A percentile compares a stretch with the other conserved stretches of the same genome.
These are phyloP conservation scores for Saccharomyces paradoxus DNA, from an alignment of 805 yeast species.

Conservation along the genomic window DNA sequence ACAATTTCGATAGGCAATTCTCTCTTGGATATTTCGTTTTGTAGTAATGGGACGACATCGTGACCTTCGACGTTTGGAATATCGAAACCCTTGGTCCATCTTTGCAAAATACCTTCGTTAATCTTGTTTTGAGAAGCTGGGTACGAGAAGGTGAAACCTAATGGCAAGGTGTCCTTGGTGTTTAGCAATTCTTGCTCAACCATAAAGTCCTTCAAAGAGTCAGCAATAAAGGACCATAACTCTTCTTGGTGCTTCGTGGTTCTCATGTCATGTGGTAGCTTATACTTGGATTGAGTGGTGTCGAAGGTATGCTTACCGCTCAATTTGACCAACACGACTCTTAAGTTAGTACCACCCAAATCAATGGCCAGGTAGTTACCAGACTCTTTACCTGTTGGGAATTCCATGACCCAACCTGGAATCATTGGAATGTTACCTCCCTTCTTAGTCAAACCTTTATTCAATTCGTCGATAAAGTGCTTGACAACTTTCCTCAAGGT, in stretches of 20 bases:
- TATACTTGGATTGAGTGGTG: constrained; percentile 77
- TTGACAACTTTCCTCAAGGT: constrained; percentile 58
- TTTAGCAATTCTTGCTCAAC: constrained; percentile 64
- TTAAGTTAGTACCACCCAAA: constrained; percentile 93
- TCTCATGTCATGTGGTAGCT: constrained; percentile 70
- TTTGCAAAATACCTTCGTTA: constrained; percentile 78
- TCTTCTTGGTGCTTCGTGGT: constrained; percentile 62
- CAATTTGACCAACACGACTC: constrained; percentile 81
- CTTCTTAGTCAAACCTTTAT: constrained; percentile 64
- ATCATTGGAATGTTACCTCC: constrained; percentile 95
- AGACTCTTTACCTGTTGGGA: constrained; percentile 83
- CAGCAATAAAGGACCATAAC: constrained; percentile 81
- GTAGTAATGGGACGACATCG: constrained; percentile 89
- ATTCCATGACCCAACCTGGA: constrained; percentile 92
- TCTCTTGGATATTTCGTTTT: constrained; percentile 55
- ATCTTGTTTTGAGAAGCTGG: constrained; percentile 81
- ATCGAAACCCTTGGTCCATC: constrained; percentile 98
- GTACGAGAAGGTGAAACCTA: constrained; percentile 93
- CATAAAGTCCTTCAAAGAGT: constrained; percentile 63
- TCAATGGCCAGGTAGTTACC: constrained; percentile 92
- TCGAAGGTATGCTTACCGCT: constrained; percentile 80
- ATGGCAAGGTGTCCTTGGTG: constrained; percentile 50
- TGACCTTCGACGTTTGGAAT: constrained; percentile 88
- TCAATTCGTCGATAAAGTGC: constrained; percentile 72
- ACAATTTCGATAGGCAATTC: constrained; percentile 76